Conservation (phyloP, 768 basidiomycete genomes). For the Lyophyllum shimeji region DNA sequence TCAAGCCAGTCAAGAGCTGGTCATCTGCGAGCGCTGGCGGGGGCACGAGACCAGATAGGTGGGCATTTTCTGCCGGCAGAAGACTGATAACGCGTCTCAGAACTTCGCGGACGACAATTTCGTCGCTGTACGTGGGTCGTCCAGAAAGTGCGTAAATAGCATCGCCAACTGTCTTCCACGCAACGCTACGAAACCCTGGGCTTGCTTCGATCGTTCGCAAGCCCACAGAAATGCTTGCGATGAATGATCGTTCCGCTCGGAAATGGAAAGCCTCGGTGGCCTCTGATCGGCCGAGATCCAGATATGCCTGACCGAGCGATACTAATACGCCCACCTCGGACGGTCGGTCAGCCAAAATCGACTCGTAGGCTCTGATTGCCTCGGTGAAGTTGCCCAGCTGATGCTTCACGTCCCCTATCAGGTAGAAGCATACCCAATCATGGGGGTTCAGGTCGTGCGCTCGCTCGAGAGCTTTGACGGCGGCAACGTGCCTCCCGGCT, state of each 20-base stretch:
- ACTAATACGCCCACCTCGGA: slow-evolving; percentile 71
- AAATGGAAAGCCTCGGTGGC: slow-evolving; percentile 66
- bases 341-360: slow-evolving; percentile 54
- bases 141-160: slow-evolving; percentile 66
- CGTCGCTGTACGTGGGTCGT: slow-evolving; percentile 48
- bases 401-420: slow-evolving; percentile 82
- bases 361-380: slow-evolving; percentile 67
- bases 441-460: slow-evolving; percentile 71
- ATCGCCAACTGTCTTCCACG: slow-evolving; percentile 87
- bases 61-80: slow-evolving; percentile 38
- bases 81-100: slow-evolving; percentile 35
- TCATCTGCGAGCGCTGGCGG: slow-evolving; percentile 25
- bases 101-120: slow-evolving; percentile 31
- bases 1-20: slow-evolving; percentile 26
- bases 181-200: slow-evolving; percentile 64
- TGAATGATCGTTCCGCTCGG: slow-evolving; percentile 74
- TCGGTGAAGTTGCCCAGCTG: slow-evolving; percentile 73
- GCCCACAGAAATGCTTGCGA: slow-evolving; percentile 54
- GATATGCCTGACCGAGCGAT: slow-evolving; percentile 67
- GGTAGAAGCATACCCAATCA: slow-evolving; percentile 83
- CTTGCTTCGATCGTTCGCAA: slow-evolving; percentile 48
- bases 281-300: slow-evolving; percentile 71
- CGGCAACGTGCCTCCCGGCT: slow-evolving; percentile 86
- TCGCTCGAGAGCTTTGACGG: slow-evolving; percentile 79
- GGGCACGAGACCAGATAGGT: slow-evolving; percentile 41